A percentile compares a stretch with the other conserved stretches of the same genome.
Conservation (phyloP, 495 filamentous ascomycete species). For the Aspergillus campestris region DNA sequence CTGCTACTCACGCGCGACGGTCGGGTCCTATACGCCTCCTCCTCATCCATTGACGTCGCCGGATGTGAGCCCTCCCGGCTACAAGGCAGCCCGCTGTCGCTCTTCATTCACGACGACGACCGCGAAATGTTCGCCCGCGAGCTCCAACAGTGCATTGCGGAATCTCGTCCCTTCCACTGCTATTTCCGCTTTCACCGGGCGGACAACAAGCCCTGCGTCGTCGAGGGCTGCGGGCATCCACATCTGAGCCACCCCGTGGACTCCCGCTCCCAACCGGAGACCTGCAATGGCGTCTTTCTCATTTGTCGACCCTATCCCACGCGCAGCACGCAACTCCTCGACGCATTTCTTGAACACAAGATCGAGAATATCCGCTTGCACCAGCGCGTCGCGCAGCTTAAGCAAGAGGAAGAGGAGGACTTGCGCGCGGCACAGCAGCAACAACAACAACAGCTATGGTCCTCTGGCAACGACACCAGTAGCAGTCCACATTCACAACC, state of each 20-base stretch:
- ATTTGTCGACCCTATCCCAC: constrained; percentile 89
- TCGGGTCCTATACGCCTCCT: constrained; percentile 74
- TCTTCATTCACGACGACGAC: constrained; percentile 87
- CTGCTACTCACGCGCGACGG: constrained; percentile 82
- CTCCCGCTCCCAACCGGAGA: constrained; percentile 46
- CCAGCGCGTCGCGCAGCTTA: constrained; percentile 76
- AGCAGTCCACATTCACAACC: constrained; percentile 1
- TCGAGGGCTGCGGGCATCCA: constrained; percentile 87
- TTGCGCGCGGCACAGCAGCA: constrained; percentile 26
- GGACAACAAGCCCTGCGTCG: constrained; percentile 65
- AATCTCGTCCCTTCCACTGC: constrained; percentile 66
- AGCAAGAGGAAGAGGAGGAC: constrained; percentile 79
- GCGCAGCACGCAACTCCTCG: constrained; percentile 72
- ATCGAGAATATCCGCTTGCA: constrained; percentile 89
- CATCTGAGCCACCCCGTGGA: constrained; percentile 64
- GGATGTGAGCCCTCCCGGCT: constrained; percentile 65
- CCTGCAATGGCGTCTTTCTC: constrained; percentile 88
- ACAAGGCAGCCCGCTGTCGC: constrained; percentile 61
- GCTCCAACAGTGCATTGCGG: constrained; percentile 86
- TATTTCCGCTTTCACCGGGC: constrained; percentile 82
- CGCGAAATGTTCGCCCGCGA: constrained; percentile 75
- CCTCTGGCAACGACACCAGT: constrained; percentile 1
- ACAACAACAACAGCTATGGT: background rate
- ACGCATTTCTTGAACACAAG: constrained; percentile 95
- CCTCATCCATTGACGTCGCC: constrained; percentile 68